Evolutionary conservation across 192 early-diverging fungal species (phyloP), one percentile per base, ranked within the genome.

Genomic region (Rhizoclosmatium globosum): DNA sequence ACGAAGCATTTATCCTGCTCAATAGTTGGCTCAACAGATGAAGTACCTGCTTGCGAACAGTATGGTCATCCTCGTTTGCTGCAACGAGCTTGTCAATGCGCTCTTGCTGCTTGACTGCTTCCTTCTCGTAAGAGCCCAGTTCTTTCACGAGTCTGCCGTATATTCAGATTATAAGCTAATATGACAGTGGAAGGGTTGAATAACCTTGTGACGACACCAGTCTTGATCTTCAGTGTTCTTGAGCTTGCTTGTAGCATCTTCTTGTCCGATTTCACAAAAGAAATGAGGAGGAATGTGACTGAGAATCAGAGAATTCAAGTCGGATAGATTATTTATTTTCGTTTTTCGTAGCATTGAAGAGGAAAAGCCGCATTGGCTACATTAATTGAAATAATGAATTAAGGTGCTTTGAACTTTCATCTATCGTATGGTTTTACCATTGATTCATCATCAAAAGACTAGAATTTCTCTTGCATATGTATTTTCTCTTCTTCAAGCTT

Each of bases 171-270:
- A 53, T 1, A 53, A 43, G 2, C 7, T 65, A 3, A 19, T 39
- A 64, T 41, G 39, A 64, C 11, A 17, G n/a, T 39, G 11, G n/a
- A 1, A 74, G 64, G 50, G 38, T n/a, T 4, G 65, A 47, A 21
- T 13, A 39, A 85, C 85, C 85, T 58, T n/a, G 81, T 83, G 38
- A 82, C 72, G 17, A 83, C 86, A 21, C 86, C 86, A 2, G 86
- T 86, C 70, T 85, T 86, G 58, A 84, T 86, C 70, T 87, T 87
- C 15, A 86, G 77, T 46, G 73, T 74, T 11, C 73, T 57, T 13
- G 73, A 19, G 19, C 56, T 60, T 2, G 73, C 73, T 64, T 74
- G 73, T 6, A 74, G 73, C 73, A 74, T 74, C 13, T 1, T 68
- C 45, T 68, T 68, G 31, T 31, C 31, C 31, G 31, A 31, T 31